These are phyloP conservation scores for Zygoascus flipseniorum DNA, from an alignment of 805 yeast genomes.

Conservation along the genomic window DNA sequence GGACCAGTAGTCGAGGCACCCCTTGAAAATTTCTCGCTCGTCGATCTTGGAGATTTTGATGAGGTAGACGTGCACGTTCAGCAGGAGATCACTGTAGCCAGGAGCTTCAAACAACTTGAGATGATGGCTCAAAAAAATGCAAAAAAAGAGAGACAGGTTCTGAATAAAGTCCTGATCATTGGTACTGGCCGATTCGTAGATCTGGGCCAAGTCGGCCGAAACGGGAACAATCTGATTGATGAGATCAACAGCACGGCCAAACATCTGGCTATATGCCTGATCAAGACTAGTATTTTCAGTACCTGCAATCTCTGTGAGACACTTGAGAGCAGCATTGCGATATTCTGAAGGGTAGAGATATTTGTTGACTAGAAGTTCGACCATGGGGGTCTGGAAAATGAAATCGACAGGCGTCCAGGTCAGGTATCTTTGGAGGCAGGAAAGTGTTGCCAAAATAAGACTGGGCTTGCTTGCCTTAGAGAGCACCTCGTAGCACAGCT, in stretches of 20 bases:
- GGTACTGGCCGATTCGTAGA: constrained; percentile 68
- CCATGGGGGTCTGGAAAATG: constrained; percentile 78
- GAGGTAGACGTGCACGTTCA: constrained; percentile 71
- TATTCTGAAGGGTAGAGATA: constrained; percentile 72
- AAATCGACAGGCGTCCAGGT: constrained; percentile 93
- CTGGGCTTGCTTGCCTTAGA: constrained; percentile 84
- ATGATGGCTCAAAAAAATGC: constrained; percentile 76
- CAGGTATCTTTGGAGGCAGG: constrained; percentile 72
- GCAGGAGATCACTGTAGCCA: constrained; percentile 48
- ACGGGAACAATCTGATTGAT: constrained; percentile 63
- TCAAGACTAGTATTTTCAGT: constrained; percentile 47
- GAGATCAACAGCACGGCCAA: constrained; percentile 64
- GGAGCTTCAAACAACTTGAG: constrained; percentile 44
- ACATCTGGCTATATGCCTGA: constrained; percentile 56
- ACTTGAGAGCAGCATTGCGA: constrained; percentile 77
- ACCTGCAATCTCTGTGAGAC: constrained; percentile 83
- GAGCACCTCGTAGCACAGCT: constrained; percentile 85
- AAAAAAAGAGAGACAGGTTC: constrained; percentile 87
- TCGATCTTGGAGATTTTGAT: constrained; percentile 82
- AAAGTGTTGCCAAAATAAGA: constrained; percentile 73
- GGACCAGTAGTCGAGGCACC: constrained; percentile 92
- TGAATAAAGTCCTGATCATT: constrained; percentile 89
- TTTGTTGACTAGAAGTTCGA: constrained; percentile 63
- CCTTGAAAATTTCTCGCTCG: constrained; percentile 92
- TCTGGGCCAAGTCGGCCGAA: constrained; percentile 57